These are phyloP conservation scores for Pichia sp. DNA, from an alignment of 1,139 yeast species.

Conservation along the genomic window DNA sequence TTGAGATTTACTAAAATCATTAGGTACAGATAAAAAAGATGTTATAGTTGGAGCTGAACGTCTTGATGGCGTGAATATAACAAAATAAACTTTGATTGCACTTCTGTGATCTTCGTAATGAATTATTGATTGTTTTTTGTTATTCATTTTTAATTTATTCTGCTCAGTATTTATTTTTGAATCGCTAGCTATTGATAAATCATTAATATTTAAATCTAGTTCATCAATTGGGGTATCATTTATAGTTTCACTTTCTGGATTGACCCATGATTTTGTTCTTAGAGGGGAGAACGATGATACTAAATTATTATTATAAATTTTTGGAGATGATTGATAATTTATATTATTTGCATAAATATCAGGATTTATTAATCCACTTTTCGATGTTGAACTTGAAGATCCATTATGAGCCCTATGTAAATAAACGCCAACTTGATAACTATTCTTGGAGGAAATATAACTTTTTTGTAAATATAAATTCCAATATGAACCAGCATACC, in stretches of 20 bases:
- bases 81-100: slow-evolving; percentile 41
- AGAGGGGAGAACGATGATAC: background rate
- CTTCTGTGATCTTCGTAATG: slow-evolving; percentile 40
- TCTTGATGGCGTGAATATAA: slow-evolving; percentile 46
- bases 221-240: background rate
- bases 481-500: slow-evolving; percentile 58
- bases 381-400: slow-evolving; percentile 29
- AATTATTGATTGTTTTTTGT: slow-evolving; percentile 24
- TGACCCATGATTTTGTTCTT: background rate
- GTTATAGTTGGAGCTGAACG: slow-evolving; percentile 39
- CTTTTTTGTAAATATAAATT: slow-evolving; percentile 45
- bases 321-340: slow-evolving; percentile 23
- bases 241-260: background rate
- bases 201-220: background rate
- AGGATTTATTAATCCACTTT: slow-evolving; percentile 33
- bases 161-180: background rate
- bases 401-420: slow-evolving; percentile 39
- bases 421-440: slow-evolving; percentile 48
- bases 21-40: slow-evolving; percentile 46
- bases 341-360: slow-evolving; percentile 29
- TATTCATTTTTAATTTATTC: background rate
- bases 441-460: slow-evolving; percentile 33
- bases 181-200: background rate
- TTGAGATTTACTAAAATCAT: slow-evolving; percentile 43
- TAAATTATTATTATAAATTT: slow-evolving; percentile 8